A percentile compares a stretch with the other conserved stretches of the same genome.
Evolutionary conservation across 1,284 basidiomycete genomes (phyloP).

Genomic region (Stereum hirsutum): DNA sequence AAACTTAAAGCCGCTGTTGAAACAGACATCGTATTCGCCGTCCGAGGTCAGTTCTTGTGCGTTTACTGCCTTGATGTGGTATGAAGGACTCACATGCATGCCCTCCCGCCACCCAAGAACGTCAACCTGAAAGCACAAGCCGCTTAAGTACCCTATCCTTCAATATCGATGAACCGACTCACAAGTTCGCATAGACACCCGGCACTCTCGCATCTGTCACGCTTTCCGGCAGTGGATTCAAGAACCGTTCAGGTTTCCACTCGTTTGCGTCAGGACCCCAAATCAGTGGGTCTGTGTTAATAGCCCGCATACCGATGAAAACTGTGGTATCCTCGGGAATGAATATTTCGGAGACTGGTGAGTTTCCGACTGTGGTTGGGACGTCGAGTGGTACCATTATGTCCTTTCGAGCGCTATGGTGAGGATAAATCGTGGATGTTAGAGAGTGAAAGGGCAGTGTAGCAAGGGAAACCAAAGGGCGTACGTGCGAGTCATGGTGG

Average conservation of each 20-base stretch:
- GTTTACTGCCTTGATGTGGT: neutral
- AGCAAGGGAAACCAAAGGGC: neutral
- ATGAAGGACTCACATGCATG: conserved; percentile 1
- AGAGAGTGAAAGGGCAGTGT: neutral
- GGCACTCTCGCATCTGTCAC: conserved; percentile 2
- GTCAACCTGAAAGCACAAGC: neutral
- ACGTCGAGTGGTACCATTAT: neutral
- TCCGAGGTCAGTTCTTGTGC: neutral
- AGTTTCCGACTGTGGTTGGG: neutral
- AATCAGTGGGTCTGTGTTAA: conserved; percentile 1
- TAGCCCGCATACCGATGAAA: neutral
- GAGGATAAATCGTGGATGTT: neutral
- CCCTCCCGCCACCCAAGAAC: conserved; percentile 6
- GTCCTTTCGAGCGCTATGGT: neutral
- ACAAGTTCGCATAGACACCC: conserved; percentile 4
- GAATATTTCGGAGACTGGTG: neutral
- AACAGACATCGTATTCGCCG: neutral
- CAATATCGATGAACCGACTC: neutral
- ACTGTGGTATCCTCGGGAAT: conserved; percentile 1
- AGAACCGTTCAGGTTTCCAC: conserved; percentile 4
- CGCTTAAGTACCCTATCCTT: neutral
- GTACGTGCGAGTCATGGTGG: conserved; percentile 1
- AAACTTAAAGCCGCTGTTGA: conserved; percentile 4
- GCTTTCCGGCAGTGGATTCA: conserved; percentile 1
- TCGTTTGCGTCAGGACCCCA: conserved; percentile 3